Conservation (phyloP, 2,329 filamentous ascomycete genomes). For the Colletotrichum spinosum region DNA sequence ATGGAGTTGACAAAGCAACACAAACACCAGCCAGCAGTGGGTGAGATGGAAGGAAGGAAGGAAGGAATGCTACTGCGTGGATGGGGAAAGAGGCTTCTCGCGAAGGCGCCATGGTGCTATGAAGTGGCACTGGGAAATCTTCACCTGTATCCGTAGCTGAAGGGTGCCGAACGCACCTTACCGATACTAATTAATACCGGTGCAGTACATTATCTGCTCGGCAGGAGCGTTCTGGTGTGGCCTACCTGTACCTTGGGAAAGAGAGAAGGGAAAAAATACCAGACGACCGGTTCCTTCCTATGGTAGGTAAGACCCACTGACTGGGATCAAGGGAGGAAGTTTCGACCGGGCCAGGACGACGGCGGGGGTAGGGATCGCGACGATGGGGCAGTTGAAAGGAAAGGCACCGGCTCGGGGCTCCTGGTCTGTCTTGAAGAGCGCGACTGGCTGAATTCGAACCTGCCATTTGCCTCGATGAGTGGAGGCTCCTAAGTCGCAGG, state of each 20-base stretch:
- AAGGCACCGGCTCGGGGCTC: slow-evolving; percentile 28
- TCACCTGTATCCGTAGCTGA: too few species aligned
- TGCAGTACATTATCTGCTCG: too few species aligned
- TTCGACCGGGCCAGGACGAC: slow-evolving; percentile 16
- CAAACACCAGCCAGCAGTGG: neutral
- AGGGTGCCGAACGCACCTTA: too few species aligned
- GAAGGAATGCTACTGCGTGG: too few species aligned
- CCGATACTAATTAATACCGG: too few species aligned
- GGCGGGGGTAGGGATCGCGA: neutral
- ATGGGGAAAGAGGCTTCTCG: neutral
- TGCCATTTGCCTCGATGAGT: slow-evolving; percentile 28
- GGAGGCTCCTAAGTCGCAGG: slow-evolving; percentile 33
- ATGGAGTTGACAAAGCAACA: slow-evolving; percentile 5
- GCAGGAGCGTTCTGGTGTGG: too few species aligned
- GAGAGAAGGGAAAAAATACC: slow-evolving; percentile 19
- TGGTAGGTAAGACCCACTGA: slow-evolving; percentile 11
- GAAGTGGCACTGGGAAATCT: neutral
- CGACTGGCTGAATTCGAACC: slow-evolving; percentile 35
- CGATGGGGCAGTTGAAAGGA: slow-evolving; percentile 15
- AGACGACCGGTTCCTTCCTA: slow-evolving; percentile 32
- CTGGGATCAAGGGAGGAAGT: slow-evolving; percentile 19
- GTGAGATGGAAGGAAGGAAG: neutral
- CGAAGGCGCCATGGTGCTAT: neutral
- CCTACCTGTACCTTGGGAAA: slow-evolving; percentile 1
- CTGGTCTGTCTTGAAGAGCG: slow-evolving; percentile 6